Percentiles rank a stretch among this genome's conserved stretches.
Evolutionary conservation across 257 asterid genomes (phyloP).

Genomic region (Capsicum rhomboideum): DNA sequence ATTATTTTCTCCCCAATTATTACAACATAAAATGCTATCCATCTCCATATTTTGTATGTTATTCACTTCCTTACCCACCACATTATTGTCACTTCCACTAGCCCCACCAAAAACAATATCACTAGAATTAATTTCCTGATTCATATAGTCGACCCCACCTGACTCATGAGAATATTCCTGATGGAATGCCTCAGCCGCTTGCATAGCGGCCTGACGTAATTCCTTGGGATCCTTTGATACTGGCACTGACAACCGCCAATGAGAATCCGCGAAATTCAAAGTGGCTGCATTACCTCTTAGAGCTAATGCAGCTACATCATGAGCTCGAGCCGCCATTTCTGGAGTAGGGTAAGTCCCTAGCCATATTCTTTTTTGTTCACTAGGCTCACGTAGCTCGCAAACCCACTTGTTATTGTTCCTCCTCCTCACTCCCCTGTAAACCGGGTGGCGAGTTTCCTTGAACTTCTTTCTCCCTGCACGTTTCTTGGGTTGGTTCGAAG

Average conservation of each 20-base stretch:
- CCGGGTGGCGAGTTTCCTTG: conserved; percentile 32
- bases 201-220: conserved; percentile 35
- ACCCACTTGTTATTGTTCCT: conserved; percentile 28
- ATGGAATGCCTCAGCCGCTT: conserved; percentile 41
- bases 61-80: neutral
- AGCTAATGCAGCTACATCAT: conserved; percentile 71
- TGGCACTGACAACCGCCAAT: conserved; percentile 37
- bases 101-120: neutral
- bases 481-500: conserved; percentile 22
- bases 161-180: neutral
- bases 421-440: conserved; percentile 29
- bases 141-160: neutral
- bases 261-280: conserved; percentile 67
- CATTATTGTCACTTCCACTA: neutral
- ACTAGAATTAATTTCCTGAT: neutral
- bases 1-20: neutral
- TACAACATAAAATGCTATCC: neutral
- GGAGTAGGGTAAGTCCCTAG: conserved; percentile 69
- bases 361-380: conserved; percentile 56
- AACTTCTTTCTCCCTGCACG: conserved; percentile 25
- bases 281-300: conserved; percentile 44
- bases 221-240: conserved; percentile 32
- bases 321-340: conserved; percentile 83
- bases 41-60: neutral
- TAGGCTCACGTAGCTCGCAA: conserved; percentile 50